Evolutionary conservation across 2,329 filamentous ascomycete species (phyloP).

Genomic region (Aspergillus japonicus): DNA sequence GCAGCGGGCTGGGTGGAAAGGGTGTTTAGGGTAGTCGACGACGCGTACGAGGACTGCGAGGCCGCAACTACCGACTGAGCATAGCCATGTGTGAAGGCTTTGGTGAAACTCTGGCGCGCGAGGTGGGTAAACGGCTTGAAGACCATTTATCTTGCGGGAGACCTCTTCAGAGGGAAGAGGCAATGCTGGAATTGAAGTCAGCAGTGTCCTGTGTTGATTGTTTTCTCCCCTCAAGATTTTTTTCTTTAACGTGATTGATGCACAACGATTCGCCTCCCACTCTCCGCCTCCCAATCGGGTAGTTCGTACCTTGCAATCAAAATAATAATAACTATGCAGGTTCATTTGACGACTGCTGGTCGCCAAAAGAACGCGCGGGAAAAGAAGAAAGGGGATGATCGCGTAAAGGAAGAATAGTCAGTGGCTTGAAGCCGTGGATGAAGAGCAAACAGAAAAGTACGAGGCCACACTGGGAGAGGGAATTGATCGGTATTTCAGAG

Average conservation of each 20-base stretch:
- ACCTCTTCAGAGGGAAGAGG: slow-evolving; percentile 65
- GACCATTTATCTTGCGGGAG: slow-evolving; percentile 79
- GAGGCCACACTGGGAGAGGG: slow-evolving; percentile 5
- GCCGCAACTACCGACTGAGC: slow-evolving; percentile 96
- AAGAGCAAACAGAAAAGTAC: slow-evolving; percentile 1
- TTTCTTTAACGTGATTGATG: background rate
- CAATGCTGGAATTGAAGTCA: slow-evolving; percentile 39
- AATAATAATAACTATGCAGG: slow-evolving; percentile 71
- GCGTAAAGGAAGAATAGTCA: slow-evolving; percentile 2
- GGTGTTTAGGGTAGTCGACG: slow-evolving; percentile 59
- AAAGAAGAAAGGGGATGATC: slow-evolving; percentile 8
- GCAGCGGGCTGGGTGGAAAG: slow-evolving; percentile 52
- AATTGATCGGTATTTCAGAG: slow-evolving; percentile 20
- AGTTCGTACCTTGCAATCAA: slow-evolving; percentile 62
- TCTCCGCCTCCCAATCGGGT: background rate
- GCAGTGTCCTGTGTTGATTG: slow-evolving; percentile 16
- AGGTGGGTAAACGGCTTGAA: slow-evolving; percentile 72
- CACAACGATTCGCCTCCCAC: background rate
- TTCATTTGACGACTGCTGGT: slow-evolving; percentile 92
- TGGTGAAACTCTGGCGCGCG: slow-evolving; percentile 95
- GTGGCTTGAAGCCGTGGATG: slow-evolving; percentile 2
- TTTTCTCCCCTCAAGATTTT: background rate
- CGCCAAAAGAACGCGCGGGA: slow-evolving; percentile 85
- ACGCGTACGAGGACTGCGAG: slow-evolving; percentile 77
- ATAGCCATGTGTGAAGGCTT: slow-evolving; percentile 97